Percentiles rank a stretch among this genome's conserved stretches.
Conservation (phyloP, 345 rosid genomes). For the Zanthoxylum bungeanum region DNA sequence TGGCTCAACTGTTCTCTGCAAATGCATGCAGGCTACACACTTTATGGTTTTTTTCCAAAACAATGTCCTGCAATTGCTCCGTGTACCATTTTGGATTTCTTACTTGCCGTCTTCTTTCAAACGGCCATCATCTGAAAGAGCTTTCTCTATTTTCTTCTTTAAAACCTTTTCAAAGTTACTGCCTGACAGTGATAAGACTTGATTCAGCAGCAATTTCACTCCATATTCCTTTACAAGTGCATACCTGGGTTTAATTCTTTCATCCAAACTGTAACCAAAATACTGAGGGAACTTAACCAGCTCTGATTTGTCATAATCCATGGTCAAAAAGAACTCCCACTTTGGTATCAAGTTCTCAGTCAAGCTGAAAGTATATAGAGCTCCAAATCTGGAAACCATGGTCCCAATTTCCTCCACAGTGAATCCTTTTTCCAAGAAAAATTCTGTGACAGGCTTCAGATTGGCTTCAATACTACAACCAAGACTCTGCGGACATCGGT, state of each 20-base stretch:
- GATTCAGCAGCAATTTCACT: conserved; percentile 66
- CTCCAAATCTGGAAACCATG: conserved; percentile 78
- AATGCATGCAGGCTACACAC: not conserved
- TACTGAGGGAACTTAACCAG: conserved; percentile 86
- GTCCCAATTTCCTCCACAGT: conserved; percentile 54
- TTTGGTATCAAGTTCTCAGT: conserved; percentile 65
- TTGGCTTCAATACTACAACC: conserved; percentile 79
- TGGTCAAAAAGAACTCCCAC: conserved; percentile 89
- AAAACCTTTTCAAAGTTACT: conserved; percentile 54
- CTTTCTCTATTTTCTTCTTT: conserved; percentile 57
- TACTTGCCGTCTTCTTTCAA: not conserved
- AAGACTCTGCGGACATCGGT: conserved; percentile 71
- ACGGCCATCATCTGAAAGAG: conserved; percentile 17
- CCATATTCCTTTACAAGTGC: conserved; percentile 62
- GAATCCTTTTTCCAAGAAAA: conserved; percentile 68
- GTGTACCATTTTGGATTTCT: not conserved
- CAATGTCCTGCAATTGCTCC: not conserved
- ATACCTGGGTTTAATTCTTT: conserved; percentile 80
- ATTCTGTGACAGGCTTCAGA: conserved; percentile 75
- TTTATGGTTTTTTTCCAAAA: not conserved
- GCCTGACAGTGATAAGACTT: conserved; percentile 59
- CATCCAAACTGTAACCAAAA: conserved; percentile 83
- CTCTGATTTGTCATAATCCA: conserved; percentile 73
- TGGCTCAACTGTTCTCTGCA: not conserved
- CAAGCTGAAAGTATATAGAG: conserved; percentile 77